Conservation (phyloP, 176 grass and related monocot species). For the Tuctoria greenei region DNA sequence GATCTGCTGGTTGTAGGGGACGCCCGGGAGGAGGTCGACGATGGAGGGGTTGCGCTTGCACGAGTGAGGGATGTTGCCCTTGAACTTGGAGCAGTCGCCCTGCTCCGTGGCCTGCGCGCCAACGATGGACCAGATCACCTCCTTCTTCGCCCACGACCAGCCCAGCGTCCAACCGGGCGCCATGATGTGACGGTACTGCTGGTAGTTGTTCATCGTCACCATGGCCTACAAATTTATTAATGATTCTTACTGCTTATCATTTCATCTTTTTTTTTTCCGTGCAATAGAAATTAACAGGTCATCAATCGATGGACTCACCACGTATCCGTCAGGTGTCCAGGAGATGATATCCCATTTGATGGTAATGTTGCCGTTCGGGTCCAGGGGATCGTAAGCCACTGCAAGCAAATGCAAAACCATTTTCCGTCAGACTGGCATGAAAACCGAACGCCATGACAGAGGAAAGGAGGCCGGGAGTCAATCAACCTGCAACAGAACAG, state of each 20-base stretch:
- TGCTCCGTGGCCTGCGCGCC: constrained; percentile 84
- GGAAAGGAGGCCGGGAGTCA: not conserved
- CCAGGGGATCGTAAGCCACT: constrained; percentile 79
- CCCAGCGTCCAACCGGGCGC: constrained; percentile 69
- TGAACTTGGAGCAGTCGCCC: constrained; percentile 99
- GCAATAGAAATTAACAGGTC: too few relatives aligned
- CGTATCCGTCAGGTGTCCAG: constrained; percentile 97
- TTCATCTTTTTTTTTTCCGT: too few relatives aligned
- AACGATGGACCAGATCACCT: constrained; percentile 99
- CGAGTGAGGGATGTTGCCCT: constrained; percentile 67
- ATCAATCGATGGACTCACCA: constrained; percentile 40
- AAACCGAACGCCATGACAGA: not conserved
- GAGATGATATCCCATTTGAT: constrained; percentile 91
- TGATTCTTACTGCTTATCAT: too few relatives aligned
- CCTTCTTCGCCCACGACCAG: constrained; percentile 93
- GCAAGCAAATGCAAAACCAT: not conserved
- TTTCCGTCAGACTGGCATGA: not conserved
- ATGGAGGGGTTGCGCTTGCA: constrained; percentile 75
- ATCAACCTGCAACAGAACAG: constrained; percentile 57
- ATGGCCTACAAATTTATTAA: constrained; percentile 40
- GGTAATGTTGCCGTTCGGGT: constrained; percentile 84
- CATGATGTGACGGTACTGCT: constrained; percentile 86
- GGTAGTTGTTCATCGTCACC: constrained; percentile 93
- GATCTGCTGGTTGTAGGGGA: constrained; percentile 97
- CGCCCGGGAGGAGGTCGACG: constrained; percentile 86